Base-by-base conservation (phyloP, 202 grass and related monocot genomes). In the Zoysia matrella region DNA sequence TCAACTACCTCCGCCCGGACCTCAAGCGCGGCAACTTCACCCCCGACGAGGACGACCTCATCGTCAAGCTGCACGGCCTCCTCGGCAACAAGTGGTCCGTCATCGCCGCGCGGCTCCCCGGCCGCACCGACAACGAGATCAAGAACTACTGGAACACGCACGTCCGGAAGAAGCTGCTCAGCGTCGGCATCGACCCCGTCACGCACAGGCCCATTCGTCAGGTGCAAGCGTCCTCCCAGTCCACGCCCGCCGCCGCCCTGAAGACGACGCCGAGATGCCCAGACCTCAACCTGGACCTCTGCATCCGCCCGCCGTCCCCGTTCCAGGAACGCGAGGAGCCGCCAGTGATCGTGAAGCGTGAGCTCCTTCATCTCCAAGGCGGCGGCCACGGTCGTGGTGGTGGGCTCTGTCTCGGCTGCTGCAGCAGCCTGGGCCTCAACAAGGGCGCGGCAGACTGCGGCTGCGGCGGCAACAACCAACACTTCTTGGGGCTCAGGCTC, bases 41-140 rank as follows among this genome's bases (percentile, higher is more conserved):
- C 39, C 41, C 76, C 70, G 89, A 97, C 18, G 94, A 97, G 77
- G 94, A 97, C 53, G 76, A 82, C 4, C 91, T 90, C 84, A 97
- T 97, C 89, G 42, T 97, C 84, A 86, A 66, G 41, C 83, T 97
- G 60, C 94, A 97, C 74, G 54, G 60, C 77, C 48, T 90, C 14
- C 79, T 97, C 3, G 94, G 94, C 3, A 97, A 97, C 91, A 89
- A 89, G 84, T 98, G 96, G 96, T 93, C 92, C 11, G 75, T 98
- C 44, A 98, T 98, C 88, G 96, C 96, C 0, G 91, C 83, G 0
- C 60, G 85, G 18, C 77, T 98, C 3, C 96, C 96, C 0, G 96
- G 96, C 0, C 88, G 30, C 30, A 36, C 30, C 30, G 30, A 36
- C 30, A 36, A 36, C 30, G 30, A 36, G 30, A 36, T 36, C 30